Evolutionary conservation across 179 eudicot genomes (phyloP), one percentile per base, ranked within the genome.

Genomic region (Silene noctiflora): DNA sequence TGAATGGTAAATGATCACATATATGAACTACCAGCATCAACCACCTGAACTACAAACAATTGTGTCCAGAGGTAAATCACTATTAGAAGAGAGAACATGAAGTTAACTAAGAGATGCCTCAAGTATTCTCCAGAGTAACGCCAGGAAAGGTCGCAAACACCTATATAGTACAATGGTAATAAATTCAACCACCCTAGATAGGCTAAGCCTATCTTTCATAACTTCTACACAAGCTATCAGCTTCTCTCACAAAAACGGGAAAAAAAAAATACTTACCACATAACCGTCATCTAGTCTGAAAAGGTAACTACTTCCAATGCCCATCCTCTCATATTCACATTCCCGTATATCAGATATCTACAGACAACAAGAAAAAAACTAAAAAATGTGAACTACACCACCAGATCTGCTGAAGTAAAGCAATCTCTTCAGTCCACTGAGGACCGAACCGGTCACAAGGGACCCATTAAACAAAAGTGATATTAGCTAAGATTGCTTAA

Each of bases 301-400:
- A 77, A 96, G 97, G 79, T 96, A 96, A 81, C 99, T 96, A 90
- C 99, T 96, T 51, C 99, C 99, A 81, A 96, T 96, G 67, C 99
- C 99, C 89, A 90, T 96, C 83, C 91, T 96, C 87, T 96, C 99
- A 82, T 96, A 96, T 63, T 90, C 85, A 42, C 77, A 83, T 79
- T 96, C 99, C 61, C 99, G 91, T 83, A 96, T 90, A 83, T 96
- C 99, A 76, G 99, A 96, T 78, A 96, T 85, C 99, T 96, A 88
- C 75, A 80, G 33, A 76, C n/a, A 42, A 22, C 46, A 71, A 62
- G 21, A 42, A 21, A 27, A 59, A 13, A 16, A 17, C 16, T 4
- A 11, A 17, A 16, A 48, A 14, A 14, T 68, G 73, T 59, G 13
- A 29, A 53, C 39, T 55, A 27, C 39, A 68, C 33, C 67, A 44